Conservation (phyloP, 352 stramenopile species). For the Phytophthora ramorum region DNA sequence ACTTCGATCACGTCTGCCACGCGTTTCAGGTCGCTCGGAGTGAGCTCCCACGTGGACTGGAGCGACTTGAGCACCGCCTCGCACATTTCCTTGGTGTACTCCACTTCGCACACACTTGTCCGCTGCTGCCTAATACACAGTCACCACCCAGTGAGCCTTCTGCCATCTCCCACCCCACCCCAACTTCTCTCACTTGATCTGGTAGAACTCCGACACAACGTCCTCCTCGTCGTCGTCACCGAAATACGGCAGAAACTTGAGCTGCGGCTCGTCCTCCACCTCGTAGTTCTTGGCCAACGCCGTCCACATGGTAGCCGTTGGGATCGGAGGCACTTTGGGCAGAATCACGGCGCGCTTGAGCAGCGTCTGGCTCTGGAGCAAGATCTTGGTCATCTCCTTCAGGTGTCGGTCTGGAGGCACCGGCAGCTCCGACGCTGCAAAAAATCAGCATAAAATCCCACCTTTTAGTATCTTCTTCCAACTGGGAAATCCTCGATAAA, state of each 20-base stretch:
- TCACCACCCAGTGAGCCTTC: background rate
- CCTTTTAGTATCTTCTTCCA: background rate
- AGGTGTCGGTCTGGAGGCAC: slow-evolving; percentile 27
- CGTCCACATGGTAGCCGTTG: slow-evolving; percentile 81
- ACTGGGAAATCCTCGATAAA: background rate
- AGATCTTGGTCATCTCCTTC: slow-evolving; percentile 32
- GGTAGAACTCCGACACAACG: slow-evolving; percentile 84
- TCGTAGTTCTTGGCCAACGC: slow-evolving; percentile 84
- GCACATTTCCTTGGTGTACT: slow-evolving; percentile 81
- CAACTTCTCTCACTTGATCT: slow-evolving; percentile 66
- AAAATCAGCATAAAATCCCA: slow-evolving; percentile 1
- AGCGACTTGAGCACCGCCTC: slow-evolving; percentile 68
- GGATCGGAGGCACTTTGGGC: slow-evolving; percentile 53
- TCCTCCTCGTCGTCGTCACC: slow-evolving; percentile 87
- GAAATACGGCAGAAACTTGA: slow-evolving; percentile 77
- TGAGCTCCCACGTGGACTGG: slow-evolving; percentile 78
- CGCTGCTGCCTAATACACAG: slow-evolving; percentile 52
- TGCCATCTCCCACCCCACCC: no score
- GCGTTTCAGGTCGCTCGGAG: slow-evolving; percentile 55
- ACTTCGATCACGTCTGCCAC: slow-evolving; percentile 72
- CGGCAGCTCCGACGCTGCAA: slow-evolving; percentile 55
- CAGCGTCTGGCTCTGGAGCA: slow-evolving; percentile 35
- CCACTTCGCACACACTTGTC: slow-evolving; percentile 72
- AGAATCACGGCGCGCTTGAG: slow-evolving; percentile 53
- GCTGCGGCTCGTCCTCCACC: slow-evolving; percentile 87